Evolutionary conservation across 768 basidiomycete genomes (phyloP).

Genomic region (Tephrocybe sp.): DNA sequence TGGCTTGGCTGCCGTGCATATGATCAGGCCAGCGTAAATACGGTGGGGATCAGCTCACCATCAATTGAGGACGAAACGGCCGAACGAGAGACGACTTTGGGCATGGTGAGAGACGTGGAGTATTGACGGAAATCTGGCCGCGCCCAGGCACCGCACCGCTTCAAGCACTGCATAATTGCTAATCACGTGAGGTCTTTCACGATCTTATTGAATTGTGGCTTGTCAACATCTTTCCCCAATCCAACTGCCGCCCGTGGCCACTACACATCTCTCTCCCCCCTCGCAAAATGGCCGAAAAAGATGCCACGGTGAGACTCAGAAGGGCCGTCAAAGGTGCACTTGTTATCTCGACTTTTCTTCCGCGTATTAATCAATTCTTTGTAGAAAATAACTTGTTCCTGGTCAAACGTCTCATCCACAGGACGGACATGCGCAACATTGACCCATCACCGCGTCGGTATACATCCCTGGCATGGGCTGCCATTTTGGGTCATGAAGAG

Average conservation of each 20-base stretch:
- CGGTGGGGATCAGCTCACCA: slow-evolving; percentile 41
- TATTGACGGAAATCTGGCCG: slow-evolving; percentile 7
- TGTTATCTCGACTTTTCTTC: neutral
- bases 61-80: slow-evolving; percentile 87
- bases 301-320: slow-evolving; percentile 69
- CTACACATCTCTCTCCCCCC: neutral
- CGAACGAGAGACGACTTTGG: slow-evolving; percentile 88
- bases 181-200: slow-evolving; percentile 18
- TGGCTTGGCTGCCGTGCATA: slow-evolving; percentile 53
- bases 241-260: slow-evolving; percentile 7
- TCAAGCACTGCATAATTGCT: slow-evolving; percentile 14
- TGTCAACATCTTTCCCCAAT: slow-evolving; percentile 10
- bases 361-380: slow-evolving; percentile 12
- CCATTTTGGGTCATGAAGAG: slow-evolving; percentile 84
- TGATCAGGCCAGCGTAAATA: neutral
- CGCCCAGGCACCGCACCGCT: slow-evolving; percentile 17
- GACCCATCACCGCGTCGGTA: slow-evolving; percentile 73
- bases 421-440: slow-evolving; percentile 89
- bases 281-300: slow-evolving; percentile 73
- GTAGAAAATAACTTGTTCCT: slow-evolving; percentile 94
- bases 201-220: slow-evolving; percentile 15
- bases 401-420: slow-evolving; percentile 81
- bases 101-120: slow-evolving; percentile 49
- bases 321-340: slow-evolving; percentile 73
- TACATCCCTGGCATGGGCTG: slow-evolving; percentile 92